Base-by-base conservation (phyloP, 305 asterid species). In the Plantago lanceolata region DNA sequence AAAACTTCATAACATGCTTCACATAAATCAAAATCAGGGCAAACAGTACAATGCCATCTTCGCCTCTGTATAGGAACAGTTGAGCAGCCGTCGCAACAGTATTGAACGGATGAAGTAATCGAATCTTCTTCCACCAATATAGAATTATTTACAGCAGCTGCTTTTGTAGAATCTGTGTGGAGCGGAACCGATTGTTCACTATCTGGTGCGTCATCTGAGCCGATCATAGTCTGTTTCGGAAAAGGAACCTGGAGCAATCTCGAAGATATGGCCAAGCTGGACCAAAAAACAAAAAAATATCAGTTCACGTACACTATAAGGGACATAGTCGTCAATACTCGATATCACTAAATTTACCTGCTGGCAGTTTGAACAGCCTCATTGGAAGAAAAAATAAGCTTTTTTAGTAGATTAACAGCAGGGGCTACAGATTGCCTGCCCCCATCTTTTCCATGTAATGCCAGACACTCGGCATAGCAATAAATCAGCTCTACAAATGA, bases 341-440 rank as follows among this genome's bases (percentile, higher is more conserved):
- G 69, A 70, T 37, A 56, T 51, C 54, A 68, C 33, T 59, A 57
- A 20, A 59, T 61, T 57, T 72, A 94, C 99, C 99, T 94, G 99
- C 99, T 90, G 76, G 99, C 81, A 29, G 95, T 94, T 82, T 90
- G 99, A 82, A 94, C 90, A 75, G 99, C 96, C 79, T 90, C 95
- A 75, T 94, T 88, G 24, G 79, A 61, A 33, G 97, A 94, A 78
- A 94, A 78, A 64, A 94, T 76, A 69, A 94, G 94, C 66, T 81
- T 86, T 74, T 85, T 94, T 58, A 94, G 78, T 59, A 94, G 71
- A 70, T 87, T 69, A 71, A 94, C 97, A 71, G 99, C 99, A 71
- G 96, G 94, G 40, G 87, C 81, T 26, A 94, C 95, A 73, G 90
- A 69, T 66, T 71, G 76, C 66, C 73, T 74, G 59, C 86, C 85